These are phyloP conservation scores for Zygnema circumcarinatum DNA, from an alignment of 139 green algal species.

Conservation along the genomic window DNA sequence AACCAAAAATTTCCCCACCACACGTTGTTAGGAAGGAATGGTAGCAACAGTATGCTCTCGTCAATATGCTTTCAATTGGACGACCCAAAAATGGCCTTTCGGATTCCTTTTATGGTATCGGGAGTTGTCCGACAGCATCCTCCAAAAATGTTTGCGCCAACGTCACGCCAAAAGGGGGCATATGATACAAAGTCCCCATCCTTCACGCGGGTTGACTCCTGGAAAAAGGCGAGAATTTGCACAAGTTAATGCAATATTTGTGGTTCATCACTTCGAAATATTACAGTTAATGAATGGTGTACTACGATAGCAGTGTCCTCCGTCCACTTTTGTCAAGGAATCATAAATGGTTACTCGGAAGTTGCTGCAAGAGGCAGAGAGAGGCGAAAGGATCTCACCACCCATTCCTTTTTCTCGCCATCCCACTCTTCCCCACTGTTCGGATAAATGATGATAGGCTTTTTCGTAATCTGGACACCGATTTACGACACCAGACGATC, in stretches of 20 bases:
- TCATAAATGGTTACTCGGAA: too few species aligned
- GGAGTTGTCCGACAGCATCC: slow-evolving; percentile 61
- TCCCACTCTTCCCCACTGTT: slow-evolving; percentile 60
- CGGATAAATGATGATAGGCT: slow-evolving; percentile 58
- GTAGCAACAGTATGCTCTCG: too few species aligned
- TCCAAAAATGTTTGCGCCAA: slow-evolving; percentile 46
- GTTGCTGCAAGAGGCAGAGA: too few species aligned
- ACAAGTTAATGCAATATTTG: not conserved
- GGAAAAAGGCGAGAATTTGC: not conserved
- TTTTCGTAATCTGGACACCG: slow-evolving; percentile 48
- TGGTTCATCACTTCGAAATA: not conserved
- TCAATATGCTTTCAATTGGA: too few species aligned
- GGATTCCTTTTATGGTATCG: slow-evolving; percentile 40
- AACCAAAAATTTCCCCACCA: too few species aligned
- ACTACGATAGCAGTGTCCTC: not conserved
- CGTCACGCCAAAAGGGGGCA: slow-evolving; percentile 33
- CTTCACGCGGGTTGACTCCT: slow-evolving; percentile 23
- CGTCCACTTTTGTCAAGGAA: too few species aligned
- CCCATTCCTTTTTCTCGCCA: slow-evolving; percentile 48
- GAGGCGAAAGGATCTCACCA: too few species aligned
- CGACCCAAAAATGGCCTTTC: not conserved
- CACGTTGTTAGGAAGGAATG: too few species aligned
- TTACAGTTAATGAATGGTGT: not conserved
- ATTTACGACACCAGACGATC: not conserved
- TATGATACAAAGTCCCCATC: slow-evolving; percentile 49